Conservation (phyloP, 495 filamentous ascomycete species). For the Pseudevernia furfuracea region DNA sequence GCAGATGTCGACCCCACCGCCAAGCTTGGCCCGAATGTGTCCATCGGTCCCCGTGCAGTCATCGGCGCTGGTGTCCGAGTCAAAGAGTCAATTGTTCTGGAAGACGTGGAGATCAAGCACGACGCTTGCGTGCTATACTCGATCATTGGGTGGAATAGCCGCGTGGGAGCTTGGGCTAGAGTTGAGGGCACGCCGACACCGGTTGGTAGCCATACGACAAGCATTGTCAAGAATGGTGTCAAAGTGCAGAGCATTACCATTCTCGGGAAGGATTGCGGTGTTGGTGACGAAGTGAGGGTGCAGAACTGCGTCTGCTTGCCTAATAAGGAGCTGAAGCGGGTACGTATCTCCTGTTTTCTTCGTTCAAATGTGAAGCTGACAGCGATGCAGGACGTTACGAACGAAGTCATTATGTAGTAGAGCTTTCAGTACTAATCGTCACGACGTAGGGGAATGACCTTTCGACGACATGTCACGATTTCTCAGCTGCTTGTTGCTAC, state of each 20-base stretch:
- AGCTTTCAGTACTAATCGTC: neutral
- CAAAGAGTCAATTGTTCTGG: conserved; percentile 93
- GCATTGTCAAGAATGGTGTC: conserved; percentile 91
- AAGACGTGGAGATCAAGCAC: conserved; percentile 93
- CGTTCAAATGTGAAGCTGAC: neutral
- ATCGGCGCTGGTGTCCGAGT: conserved; percentile 85
- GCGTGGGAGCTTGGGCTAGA: conserved; percentile 92
- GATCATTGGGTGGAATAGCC: conserved; percentile 95
- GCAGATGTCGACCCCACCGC: conserved; percentile 88
- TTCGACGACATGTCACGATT: neutral
- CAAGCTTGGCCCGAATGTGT: conserved; percentile 95
- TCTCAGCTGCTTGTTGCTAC: neutral
- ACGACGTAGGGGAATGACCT: neutral
- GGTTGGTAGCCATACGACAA: conserved; percentile 82
- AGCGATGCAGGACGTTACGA: conserved; percentile 66
- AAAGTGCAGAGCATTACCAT: conserved; percentile 99
- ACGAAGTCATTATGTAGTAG: conserved; percentile 93
- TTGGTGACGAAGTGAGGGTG: conserved; percentile 90
- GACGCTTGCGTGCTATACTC: conserved; percentile 94
- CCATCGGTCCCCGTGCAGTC: conserved; percentile 75
- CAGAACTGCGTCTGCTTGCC: conserved; percentile 98
- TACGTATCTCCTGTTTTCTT: conserved; percentile 41
- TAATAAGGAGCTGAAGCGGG: conserved; percentile 97
- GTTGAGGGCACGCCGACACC: conserved; percentile 94
- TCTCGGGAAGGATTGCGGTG: conserved; percentile 90